Conservation (phyloP, 805 yeast species). For the Wickerhamomyces bisporus region DNA sequence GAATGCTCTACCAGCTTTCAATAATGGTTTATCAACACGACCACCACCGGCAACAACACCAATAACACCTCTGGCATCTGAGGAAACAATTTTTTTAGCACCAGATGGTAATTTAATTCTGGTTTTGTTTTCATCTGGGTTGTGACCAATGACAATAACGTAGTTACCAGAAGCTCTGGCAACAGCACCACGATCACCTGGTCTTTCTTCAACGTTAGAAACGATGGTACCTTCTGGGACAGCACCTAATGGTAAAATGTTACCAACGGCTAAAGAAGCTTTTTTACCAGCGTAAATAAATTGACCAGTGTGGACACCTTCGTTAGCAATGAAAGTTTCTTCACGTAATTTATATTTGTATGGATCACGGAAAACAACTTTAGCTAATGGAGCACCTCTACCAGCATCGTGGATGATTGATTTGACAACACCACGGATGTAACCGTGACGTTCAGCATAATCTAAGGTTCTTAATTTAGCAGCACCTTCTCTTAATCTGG, state of each 20-base stretch:
- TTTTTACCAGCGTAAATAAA: constrained; percentile 98
- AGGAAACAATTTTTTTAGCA: constrained; percentile 93
- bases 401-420: constrained; percentile 99
- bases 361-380: constrained; percentile 99
- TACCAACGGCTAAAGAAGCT: constrained; percentile 96
- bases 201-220: constrained; percentile 97
- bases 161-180: constrained; percentile 99
- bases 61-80: constrained; percentile 98
- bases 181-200: constrained; percentile 99
- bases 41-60: constrained; percentile 99
- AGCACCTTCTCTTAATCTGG: constrained; percentile 99
- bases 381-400: constrained; percentile 99
- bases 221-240: constrained; percentile 99
- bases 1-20: constrained; percentile 99
- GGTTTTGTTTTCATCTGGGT: constrained; percentile 98
- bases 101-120: constrained; percentile 99
- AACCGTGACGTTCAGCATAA: constrained; percentile 99
- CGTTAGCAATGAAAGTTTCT: constrained; percentile 98
- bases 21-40: constrained; percentile 98
- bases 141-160: constrained; percentile 98
- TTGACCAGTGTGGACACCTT: constrained; percentile 99
- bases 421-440: constrained; percentile 99
- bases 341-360: constrained; percentile 97
- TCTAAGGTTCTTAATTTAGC: constrained; percentile 99
- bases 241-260: constrained; percentile 93